Percentiles rank a stretch among this genome's conserved stretches.
These are phyloP conservation scores for Pichia membranifaciens DNA, from an alignment of 805 yeast genomes.

Conservation along the genomic window DNA sequence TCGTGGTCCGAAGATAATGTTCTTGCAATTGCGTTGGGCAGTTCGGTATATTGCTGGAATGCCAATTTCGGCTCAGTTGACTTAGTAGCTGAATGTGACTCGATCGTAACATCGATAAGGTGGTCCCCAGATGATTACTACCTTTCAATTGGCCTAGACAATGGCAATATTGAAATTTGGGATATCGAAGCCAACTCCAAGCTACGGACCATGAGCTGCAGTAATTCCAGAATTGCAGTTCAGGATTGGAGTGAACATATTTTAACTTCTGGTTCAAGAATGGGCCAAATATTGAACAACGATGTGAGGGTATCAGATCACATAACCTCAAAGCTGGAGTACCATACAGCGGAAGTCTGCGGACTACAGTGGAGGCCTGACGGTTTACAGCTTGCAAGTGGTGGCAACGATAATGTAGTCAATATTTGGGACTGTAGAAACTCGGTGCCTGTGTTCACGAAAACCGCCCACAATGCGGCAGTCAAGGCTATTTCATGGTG, in stretches of 20 bases:
- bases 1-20: slow-evolving; percentile 83
- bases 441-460: slow-evolving; percentile 61
- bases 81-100: slow-evolving; percentile 50
- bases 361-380: slow-evolving; percentile 83
- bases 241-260: slow-evolving; percentile 81
- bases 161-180: slow-evolving; percentile 89
- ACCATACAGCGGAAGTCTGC: slow-evolving; percentile 86
- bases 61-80: slow-evolving; percentile 78
- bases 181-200: slow-evolving; percentile 74
- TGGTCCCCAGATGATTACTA: slow-evolving; percentile 93
- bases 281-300: slow-evolving; percentile 79
- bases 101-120: slow-evolving; percentile 60
- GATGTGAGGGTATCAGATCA: slow-evolving; percentile 86
- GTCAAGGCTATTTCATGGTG: slow-evolving; percentile 95
- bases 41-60: slow-evolving; percentile 85
- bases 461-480: slow-evolving; percentile 84
- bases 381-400: slow-evolving; percentile 81
- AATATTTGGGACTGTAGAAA: slow-evolving; percentile 88
- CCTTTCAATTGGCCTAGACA: slow-evolving; percentile 74
- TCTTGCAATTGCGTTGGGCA: slow-evolving; percentile 83
- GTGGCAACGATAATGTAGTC: slow-evolving; percentile 92
- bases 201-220: slow-evolving; percentile 71
- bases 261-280: slow-evolving; percentile 79
- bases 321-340: slow-evolving; percentile 50
- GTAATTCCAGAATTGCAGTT: slow-evolving; percentile 72